These are phyloP conservation scores for Fusarium anthophilum DNA, from an alignment of 2,329 filamentous ascomycete species.

Conservation along the genomic window DNA sequence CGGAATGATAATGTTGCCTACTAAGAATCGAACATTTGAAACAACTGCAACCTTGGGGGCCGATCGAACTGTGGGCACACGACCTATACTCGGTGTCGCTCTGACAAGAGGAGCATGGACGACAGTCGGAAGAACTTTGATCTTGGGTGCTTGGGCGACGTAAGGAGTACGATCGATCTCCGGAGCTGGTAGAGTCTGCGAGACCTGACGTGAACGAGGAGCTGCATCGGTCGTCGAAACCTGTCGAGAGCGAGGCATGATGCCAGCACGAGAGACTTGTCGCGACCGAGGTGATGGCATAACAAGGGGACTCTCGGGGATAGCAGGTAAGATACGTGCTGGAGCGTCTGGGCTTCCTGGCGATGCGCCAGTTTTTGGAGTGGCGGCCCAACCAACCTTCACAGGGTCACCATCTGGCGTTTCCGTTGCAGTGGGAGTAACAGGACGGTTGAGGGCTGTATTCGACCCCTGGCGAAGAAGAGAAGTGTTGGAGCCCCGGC, in stretches of 20 bases:
- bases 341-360: constrained; percentile 14
- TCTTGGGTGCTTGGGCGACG: background rate
- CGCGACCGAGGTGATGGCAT: constrained; percentile 23
- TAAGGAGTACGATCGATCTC: background rate
- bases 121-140: background rate
- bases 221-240: constrained; percentile 2
- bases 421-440: constrained; percentile 14
- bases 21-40: background rate
- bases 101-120: constrained; percentile 4
- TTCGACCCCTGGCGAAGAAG: constrained; percentile 25
- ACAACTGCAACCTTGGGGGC: background rate
- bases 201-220: constrained; percentile 30
- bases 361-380: background rate
- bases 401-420: constrained; percentile 10
- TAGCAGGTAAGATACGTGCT: constrained; percentile 19
- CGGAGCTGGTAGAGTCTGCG: constrained; percentile 17
- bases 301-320: constrained; percentile 27
- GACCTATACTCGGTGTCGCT: background rate
- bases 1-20: background rate
- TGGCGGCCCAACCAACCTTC: background rate
- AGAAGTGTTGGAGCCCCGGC: constrained; percentile 22
- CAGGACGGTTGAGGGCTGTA: constrained; percentile 21
- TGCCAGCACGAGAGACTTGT: constrained; percentile 18
- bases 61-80: constrained; percentile 6
- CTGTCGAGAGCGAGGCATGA: constrained; percentile 16